Conservation (phyloP, 805 yeast species). For the Sugiyamaella americana region DNA sequence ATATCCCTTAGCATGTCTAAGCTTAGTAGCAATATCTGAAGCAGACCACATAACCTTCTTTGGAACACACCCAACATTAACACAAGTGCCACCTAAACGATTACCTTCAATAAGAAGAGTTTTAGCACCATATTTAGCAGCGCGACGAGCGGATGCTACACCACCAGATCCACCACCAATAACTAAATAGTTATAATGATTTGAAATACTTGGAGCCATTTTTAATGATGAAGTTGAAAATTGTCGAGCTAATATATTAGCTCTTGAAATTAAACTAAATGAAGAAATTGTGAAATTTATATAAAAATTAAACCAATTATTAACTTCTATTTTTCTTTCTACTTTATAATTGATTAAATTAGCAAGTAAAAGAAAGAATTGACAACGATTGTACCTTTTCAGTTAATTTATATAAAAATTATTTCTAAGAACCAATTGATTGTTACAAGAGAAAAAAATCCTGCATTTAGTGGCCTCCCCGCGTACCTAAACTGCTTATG, state of each 20-base stretch:
- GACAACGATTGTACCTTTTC: no score
- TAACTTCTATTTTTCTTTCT: no score
- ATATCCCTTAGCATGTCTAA: constrained; percentile 71
- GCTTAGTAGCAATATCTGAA: constrained; percentile 74
- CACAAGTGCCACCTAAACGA: constrained; percentile 95
- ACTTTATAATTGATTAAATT: no score
- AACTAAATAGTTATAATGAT: constrained; percentile 82
- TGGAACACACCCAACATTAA: constrained; percentile 98
- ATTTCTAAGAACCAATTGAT: no score
- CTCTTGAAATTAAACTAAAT: background rate
- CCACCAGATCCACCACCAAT: constrained; percentile 99
- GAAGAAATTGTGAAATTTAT: background rate
- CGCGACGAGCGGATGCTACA: constrained; percentile 96
- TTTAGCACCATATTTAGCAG: constrained; percentile 86
- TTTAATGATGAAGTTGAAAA: no score
- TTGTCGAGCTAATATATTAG: constrained; percentile 5
- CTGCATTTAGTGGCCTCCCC: no score
- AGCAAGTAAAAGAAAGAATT: no score
- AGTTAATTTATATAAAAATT: no score
- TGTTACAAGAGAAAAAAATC: no score
- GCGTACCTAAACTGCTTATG: no score
- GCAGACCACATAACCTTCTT: constrained; percentile 99
- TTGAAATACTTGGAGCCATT: constrained; percentile 52
- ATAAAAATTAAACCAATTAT: background rate
- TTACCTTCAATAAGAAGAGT: constrained; percentile 75